phyloP scores from a whole-genome alignment of 352 stramenopile genomes.

The Globisporangium abappressorium region DNA sequence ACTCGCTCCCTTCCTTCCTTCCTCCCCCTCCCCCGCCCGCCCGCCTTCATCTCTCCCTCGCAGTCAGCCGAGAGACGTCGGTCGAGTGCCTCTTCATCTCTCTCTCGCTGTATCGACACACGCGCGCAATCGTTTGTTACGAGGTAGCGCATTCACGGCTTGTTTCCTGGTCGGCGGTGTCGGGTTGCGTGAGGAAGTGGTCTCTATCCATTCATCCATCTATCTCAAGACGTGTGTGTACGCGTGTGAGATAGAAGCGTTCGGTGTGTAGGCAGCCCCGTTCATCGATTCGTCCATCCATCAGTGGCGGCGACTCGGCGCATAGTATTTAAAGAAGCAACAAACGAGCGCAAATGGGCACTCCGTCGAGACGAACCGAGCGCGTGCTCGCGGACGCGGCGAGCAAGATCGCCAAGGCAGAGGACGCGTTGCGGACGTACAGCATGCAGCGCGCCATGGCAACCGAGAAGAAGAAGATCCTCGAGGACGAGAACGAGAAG shows the following conservation, averaged over 20 bases:
- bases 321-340: constrained; percentile 13
- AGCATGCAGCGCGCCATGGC: constrained; percentile 45
- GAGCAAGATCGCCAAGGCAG: constrained; percentile 68
- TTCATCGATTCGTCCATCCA: background rate
- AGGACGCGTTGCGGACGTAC: constrained; percentile 60
- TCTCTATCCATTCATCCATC: background rate
- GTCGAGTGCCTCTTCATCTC: background rate
- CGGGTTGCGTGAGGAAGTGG: background rate
- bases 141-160: background rate
- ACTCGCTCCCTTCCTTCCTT: background rate
- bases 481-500: constrained; percentile 84
- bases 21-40: background rate
- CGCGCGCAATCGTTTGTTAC: background rate
- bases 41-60: background rate
- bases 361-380: constrained; percentile 45
- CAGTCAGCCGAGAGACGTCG: background rate
- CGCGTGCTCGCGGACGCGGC: constrained; percentile 69
- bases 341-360: constrained; percentile 31
- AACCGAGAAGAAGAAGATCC: constrained; percentile 61
- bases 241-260: background rate
- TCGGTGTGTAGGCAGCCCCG: background rate
- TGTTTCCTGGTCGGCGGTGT: background rate
- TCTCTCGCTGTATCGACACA: background rate
- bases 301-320: background rate
- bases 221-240: background rate